phyloP scores from a whole-genome alignment of 257 asterid genomes.

The Petunia secreta region DNA sequence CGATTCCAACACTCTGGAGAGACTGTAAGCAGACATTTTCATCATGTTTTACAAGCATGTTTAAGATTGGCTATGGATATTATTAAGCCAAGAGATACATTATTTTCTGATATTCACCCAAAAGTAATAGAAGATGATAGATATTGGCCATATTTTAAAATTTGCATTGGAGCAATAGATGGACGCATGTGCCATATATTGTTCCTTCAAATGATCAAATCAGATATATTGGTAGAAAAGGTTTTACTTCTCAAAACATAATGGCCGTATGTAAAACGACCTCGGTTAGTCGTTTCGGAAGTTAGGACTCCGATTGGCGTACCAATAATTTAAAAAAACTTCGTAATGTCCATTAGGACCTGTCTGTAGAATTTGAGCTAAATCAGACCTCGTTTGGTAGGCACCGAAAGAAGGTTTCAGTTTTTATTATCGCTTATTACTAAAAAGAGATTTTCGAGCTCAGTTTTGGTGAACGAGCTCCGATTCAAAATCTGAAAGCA shows the following conservation, averaged over 20 bases:
- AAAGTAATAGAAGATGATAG: not conserved
- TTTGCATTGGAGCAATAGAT: conserved; percentile 21
- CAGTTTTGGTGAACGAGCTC: no score
- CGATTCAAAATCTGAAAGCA: no score
- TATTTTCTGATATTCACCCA: not conserved
- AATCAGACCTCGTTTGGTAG: no score
- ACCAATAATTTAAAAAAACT: no score
- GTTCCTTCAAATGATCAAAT: not conserved
- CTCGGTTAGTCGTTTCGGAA: no score
- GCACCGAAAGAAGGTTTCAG: no score
- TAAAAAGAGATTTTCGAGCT: no score
- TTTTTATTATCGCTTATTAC: no score
- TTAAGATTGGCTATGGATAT: not conserved
- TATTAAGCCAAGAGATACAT: not conserved
- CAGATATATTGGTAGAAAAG: not conserved
- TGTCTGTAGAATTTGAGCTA: no score
- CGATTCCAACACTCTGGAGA: not conserved
- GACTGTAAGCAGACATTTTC: not conserved
- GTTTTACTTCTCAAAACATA: not conserved
- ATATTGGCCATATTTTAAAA: not conserved
- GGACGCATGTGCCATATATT: not conserved
- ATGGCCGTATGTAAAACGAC: conserved; percentile 1
- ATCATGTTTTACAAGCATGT: not conserved
- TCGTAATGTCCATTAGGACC: no score
- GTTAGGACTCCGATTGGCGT: no score